Conservation (phyloP, 2,329 filamentous ascomycete genomes). For the Fusarium ambrosium region DNA sequence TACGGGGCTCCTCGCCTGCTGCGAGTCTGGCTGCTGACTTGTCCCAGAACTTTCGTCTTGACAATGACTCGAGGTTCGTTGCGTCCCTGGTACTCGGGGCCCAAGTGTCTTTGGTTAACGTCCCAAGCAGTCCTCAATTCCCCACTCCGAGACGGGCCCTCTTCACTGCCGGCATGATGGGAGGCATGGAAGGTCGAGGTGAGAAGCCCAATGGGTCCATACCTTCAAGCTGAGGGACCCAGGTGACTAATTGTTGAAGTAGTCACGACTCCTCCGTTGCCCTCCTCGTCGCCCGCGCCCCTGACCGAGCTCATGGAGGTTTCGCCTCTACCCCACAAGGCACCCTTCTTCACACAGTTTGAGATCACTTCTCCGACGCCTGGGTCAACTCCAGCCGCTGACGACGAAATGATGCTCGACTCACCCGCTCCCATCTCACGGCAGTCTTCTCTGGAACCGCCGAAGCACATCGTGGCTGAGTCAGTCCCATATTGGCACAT, state of each 20-base stretch:
- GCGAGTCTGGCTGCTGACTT: constrained; percentile 92
- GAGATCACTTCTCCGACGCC: constrained; percentile 81
- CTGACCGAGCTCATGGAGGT: constrained; percentile 89
- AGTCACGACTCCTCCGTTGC: constrained; percentile 86
- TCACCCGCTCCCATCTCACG: constrained; percentile 67
- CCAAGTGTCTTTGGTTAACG: constrained; percentile 36
- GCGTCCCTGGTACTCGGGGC: constrained; percentile 14
- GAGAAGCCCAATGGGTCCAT: constrained; percentile 31
- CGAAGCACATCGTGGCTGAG: constrained; percentile 66
- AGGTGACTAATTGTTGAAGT: constrained; percentile 66
- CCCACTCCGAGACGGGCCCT: constrained; percentile 58
- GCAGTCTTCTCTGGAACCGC: constrained; percentile 62
- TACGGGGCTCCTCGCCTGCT: constrained; percentile 89
- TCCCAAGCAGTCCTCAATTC: constrained; percentile 54
- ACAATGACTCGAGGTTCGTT: constrained; percentile 83
- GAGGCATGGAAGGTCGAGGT: constrained; percentile 54
- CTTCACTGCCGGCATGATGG: constrained; percentile 56
- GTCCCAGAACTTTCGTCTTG: constrained; percentile 96
- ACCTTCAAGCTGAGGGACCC: neutral
- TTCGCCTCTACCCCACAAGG: constrained; percentile 92
- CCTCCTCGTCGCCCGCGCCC: constrained; percentile 83
- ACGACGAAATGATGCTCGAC: constrained; percentile 67
- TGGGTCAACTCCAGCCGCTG: constrained; percentile 60
- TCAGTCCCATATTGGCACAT: constrained; percentile 55
- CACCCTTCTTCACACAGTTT: constrained; percentile 74